These are phyloP conservation scores for Tubosaeta sp. DNA, from an alignment of 768 basidiomycete species.

Conservation along the genomic window DNA sequence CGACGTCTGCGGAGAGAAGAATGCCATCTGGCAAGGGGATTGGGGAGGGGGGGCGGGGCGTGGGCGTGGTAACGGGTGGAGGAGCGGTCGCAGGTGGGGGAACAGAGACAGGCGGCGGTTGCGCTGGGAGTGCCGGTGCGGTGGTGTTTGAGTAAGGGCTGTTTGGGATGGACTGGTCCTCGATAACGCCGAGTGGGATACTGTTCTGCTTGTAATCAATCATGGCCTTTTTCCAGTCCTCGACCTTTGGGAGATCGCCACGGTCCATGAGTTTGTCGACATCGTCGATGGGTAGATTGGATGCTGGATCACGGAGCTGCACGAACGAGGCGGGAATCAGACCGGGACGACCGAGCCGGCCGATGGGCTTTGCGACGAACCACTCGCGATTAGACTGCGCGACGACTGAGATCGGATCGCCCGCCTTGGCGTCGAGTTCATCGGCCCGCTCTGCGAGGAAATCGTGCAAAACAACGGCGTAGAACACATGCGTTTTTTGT, in stretches of 20 bases:
- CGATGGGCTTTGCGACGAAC: conserved; percentile 99
- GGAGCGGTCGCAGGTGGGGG: conserved; percentile 9
- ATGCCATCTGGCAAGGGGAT: conserved; percentile 74
- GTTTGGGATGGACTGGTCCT: conserved; percentile 48
- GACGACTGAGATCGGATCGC: conserved; percentile 93
- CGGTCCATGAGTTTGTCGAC: conserved; percentile 75
- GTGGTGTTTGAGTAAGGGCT: conserved; percentile 36
- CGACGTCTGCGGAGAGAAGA: conserved; percentile 81
- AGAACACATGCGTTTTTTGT: conserved; percentile 63
- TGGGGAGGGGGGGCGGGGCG: conserved; percentile 36
- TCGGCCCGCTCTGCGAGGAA: conserved; percentile 94
- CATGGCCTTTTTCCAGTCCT: conserved; percentile 98
- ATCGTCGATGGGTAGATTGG: conserved; percentile 74
- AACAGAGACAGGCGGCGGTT: background rate
- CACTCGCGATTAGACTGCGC: conserved; percentile 99
- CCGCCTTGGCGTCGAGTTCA: conserved; percentile 91
- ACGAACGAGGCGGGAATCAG: conserved; percentile 97
- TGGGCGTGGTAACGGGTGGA: conserved; percentile 9
- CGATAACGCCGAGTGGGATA: conserved; percentile 91
- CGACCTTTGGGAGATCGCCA: conserved; percentile 91
- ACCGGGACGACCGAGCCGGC: conserved; percentile 89
- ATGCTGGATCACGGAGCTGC: conserved; percentile 89
- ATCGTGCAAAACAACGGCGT: conserved; percentile 94
- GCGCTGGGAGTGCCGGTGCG: background rate
- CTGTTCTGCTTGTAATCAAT: conserved; percentile 93